Percentiles rank a stretch among this genome's conserved stretches.
These are phyloP conservation scores for Puccinia novopanici DNA, from an alignment of 1,284 basidiomycete species.

Conservation along the genomic window DNA sequence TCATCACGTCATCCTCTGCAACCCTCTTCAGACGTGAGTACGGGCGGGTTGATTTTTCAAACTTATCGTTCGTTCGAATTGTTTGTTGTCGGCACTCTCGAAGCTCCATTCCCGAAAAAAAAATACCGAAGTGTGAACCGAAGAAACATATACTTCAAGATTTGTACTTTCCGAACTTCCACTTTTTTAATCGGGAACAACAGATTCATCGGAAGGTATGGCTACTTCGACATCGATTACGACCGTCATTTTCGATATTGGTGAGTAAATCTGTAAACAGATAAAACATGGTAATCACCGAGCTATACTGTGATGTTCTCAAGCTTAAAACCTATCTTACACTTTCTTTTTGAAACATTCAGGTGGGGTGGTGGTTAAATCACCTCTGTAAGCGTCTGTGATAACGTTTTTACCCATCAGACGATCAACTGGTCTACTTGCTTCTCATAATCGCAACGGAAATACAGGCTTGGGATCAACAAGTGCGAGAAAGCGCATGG, in stretches of 20 bases:
- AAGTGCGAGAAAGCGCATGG: conserved; percentile 51
- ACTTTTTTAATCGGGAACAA: background rate
- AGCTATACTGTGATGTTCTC: background rate
- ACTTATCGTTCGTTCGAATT: too few relatives aligned
- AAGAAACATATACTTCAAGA: too few relatives aligned
- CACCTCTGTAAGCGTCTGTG: conserved; percentile 27
- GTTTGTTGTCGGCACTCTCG: too few relatives aligned
- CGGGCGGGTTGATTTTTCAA: too few relatives aligned
- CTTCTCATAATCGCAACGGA: background rate
- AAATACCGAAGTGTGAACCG: too few relatives aligned
- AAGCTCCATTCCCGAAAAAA: too few relatives aligned
- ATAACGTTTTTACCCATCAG: background rate
- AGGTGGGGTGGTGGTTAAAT: conserved; percentile 49
- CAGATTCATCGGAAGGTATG: background rate
- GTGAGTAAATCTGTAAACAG: background rate
- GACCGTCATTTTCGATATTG: conserved; percentile 23
- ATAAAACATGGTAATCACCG: background rate
- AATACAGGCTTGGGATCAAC: conserved; percentile 28
- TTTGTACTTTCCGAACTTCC: too few relatives aligned
- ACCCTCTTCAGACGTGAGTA: too few relatives aligned
- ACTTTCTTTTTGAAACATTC: background rate
- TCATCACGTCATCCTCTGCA: too few relatives aligned
- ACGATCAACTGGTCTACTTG: background rate
- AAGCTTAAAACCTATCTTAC: background rate
- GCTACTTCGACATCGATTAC: background rate